Base-by-base conservation (phyloP, 257 asterid species). In the Solanum corneliomulleri region DNA sequence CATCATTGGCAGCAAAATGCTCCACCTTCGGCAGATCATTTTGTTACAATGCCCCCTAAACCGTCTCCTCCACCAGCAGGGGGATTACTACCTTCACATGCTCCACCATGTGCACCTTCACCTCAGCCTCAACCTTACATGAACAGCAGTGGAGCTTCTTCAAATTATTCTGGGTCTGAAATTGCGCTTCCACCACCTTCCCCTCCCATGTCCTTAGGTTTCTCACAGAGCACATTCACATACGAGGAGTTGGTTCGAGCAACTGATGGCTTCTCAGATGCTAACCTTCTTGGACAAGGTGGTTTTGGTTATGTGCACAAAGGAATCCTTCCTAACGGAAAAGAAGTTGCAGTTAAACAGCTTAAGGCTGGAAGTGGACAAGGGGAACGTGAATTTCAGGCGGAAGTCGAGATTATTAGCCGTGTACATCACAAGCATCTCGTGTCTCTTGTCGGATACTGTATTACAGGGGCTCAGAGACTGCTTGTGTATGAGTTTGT, bases 401-500 rank as follows among this genome's bases (percentile, higher is more conserved):
- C 99, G 12, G 99, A 97, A 92, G 98, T 97, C 45, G 99, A 97
- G 91, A 97, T 95, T 82, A 97, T 97, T 44, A 97, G 99, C 89
- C 88, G 98, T 87, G 99, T 97, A 80, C 99, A 97, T 92, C 98
- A 97, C 89, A 95, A 92, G 87, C 98, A 97, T 90, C 98, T 97
- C 2, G 99, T 97, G 85, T 94, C 99, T 9, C 92, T 97, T 87
- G 99, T 97, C 52, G 99, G 99, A n/a, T 97, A 97, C 86, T 94
- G 98, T 93, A 95, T 92, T 35, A 86, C 95, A 2, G 99, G 98
- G 86, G 14, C 85, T 11, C 91, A 91, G 78, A 90, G 96, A 89
- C 85, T 97, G 96, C 99, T 97, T 18, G 98, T 95, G 0, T 97
- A 95, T 20, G 99, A 97, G 90, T 97, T 94, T 90, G 98, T 97